Base-by-base conservation (phyloP, 2,329 filamentous ascomycete genomes). In the Claviceps capensis region DNA sequence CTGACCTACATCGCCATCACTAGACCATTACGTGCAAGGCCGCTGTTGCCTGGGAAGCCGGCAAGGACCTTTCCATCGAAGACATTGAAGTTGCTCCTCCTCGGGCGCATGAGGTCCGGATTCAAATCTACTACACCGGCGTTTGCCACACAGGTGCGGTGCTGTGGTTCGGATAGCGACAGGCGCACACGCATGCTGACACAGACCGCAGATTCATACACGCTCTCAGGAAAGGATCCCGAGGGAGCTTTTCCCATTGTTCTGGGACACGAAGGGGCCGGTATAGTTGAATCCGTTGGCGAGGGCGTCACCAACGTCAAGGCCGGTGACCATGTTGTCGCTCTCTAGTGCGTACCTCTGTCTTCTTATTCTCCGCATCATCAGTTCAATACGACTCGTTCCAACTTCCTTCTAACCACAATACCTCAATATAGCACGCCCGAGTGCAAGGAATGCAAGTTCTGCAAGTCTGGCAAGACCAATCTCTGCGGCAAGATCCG, bases 401-500 rank as follows among this genome's bases (percentile, higher is more conserved):
- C 23, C 23, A 23, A 23, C 23, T 23, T 23, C 23, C 13, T 11
- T 8, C 36, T 48, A 40, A 48, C 2, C 8, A 11, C 19, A 23
- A 22, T 14, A 1, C 11, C 43, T 13, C 19, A 16, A 8, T 37
- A 2, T 11, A 95, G 89, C 77, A 97, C 90, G 47, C 93, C 93
- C 59, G 91, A 97, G 75, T 97, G 93, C 76, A 78, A 81, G 61
- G 91, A 97, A 71, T 98, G 93, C 83, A 97, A 97, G 77, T 97
- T 97, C 80, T 98, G 93, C 85, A 93, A 88, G 72, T 97, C 91
- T 43, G 93, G 91, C 74, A 98, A 98, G 83, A 97, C 91, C 64
- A 95, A 97, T 74, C 85, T 97, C 54, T 97, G 91, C 74, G 93
- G 93, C 69, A 97, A 97, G 82, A 98, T 98, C 71, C 85, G 93